Percentiles rank a stretch among this genome's conserved stretches.
Conservation (phyloP, 2,329 filamentous ascomycete species). For the Colletotrichum agaves region DNA sequence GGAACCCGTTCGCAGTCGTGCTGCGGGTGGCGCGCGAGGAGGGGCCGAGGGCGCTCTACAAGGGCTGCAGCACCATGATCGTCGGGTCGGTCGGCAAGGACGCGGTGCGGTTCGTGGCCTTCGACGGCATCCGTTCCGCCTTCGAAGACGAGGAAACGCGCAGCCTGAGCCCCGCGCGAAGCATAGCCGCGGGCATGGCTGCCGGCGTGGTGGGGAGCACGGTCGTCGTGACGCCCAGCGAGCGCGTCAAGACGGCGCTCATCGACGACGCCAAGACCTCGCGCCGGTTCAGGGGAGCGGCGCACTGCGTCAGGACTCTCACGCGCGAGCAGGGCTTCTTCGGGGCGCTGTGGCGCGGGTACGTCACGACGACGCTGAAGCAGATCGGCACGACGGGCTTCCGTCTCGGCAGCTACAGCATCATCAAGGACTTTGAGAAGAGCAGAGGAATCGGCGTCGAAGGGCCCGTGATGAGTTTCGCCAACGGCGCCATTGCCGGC, state of each 20-base stretch:
- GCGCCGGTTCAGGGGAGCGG: conserved; percentile 1
- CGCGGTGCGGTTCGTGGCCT: conserved; percentile 26
- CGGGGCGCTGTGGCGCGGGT: conserved; percentile 18
- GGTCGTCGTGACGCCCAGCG: conserved; percentile 25
- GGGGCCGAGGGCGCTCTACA: conserved; percentile 16
- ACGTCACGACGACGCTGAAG: conserved; percentile 25
- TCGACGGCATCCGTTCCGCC: conserved; percentile 25
- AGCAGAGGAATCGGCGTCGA: conserved; percentile 4
- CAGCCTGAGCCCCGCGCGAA: conserved; percentile 9
- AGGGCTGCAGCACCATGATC: conserved; percentile 31
- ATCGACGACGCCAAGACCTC: conserved; percentile 29
- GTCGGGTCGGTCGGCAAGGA: conserved; percentile 27
- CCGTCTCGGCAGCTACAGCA: conserved; percentile 26
- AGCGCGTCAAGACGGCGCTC: conserved; percentile 27
- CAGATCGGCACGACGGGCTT: conserved; percentile 30
- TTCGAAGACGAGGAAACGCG: conserved; percentile 13
- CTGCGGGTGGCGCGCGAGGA: conserved; percentile 25
- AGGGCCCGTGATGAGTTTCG: conserved; percentile 18
- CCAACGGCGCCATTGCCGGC: conserved; percentile 25
- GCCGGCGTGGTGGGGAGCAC: conserved; percentile 19
- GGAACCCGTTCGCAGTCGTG: conserved; percentile 22
- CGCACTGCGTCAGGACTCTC: conserved; percentile 10
- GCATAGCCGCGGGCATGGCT: conserved; percentile 24
- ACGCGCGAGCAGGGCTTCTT: conserved; percentile 8
- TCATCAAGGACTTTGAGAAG: conserved; percentile 30